A percentile compares a stretch with the other conserved stretches of the same genome.
Conservation (phyloP, 1,284 basidiomycete species). For the Papiliotrema nemorosa region DNA sequence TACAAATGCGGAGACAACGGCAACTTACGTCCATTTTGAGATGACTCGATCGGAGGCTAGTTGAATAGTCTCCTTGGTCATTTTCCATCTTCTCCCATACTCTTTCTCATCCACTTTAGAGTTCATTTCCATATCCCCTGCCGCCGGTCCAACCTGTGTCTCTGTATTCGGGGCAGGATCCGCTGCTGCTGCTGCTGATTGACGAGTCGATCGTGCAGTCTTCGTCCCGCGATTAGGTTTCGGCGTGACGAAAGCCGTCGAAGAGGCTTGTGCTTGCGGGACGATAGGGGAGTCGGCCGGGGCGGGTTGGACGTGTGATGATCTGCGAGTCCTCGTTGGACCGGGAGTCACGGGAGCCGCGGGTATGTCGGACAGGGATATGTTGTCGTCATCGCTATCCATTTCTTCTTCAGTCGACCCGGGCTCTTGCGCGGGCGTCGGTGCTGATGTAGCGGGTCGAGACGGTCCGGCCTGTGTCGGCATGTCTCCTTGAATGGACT, state of each 20-base stretch:
- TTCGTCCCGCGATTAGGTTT: slow-evolving; percentile 1
- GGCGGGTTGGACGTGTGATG: background rate
- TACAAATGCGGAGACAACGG: too few species aligned
- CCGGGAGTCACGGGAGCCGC: background rate
- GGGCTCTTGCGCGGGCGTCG: background rate
- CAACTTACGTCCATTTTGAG: slow-evolving; percentile 44
- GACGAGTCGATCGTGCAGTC: slow-evolving; percentile 5
- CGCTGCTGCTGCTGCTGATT: slow-evolving; percentile 9
- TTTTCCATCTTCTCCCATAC: slow-evolving; percentile 41
- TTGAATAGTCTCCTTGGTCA: slow-evolving; percentile 38
- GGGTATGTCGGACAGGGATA: background rate
- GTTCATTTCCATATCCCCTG: background rate
- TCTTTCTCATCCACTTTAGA: slow-evolving; percentile 14
- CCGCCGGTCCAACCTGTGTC: too few species aligned
- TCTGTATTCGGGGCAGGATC: slow-evolving; percentile 15
- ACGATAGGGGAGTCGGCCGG: background rate
- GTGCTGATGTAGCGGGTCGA: too few species aligned
- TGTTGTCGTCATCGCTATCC: background rate
- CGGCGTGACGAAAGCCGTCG: background rate
- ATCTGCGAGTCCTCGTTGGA: background rate
- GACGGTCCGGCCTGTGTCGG: background rate
- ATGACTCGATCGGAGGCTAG: slow-evolving; percentile 39
- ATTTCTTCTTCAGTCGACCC: background rate
- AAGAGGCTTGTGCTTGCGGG: background rate
- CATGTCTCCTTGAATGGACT: background rate